Conservation (phyloP, 2,329 filamentous ascomycete species). For the Aspergillus flavus region DNA sequence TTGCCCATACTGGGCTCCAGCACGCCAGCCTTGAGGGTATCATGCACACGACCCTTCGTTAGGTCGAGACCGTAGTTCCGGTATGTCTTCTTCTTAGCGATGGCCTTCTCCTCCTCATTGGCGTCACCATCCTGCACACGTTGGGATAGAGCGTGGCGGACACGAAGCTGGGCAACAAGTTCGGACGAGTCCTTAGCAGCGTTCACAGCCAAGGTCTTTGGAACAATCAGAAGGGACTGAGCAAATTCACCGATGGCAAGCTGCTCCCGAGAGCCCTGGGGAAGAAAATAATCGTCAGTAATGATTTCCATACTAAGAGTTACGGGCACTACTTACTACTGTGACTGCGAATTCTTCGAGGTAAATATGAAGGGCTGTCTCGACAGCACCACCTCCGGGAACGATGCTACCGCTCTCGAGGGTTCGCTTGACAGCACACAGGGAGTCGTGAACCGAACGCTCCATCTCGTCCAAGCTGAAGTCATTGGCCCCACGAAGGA, state of each 20-base stretch:
- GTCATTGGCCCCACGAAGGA: slow-evolving; percentile 93
- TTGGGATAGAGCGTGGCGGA: slow-evolving; percentile 90
- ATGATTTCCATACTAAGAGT: not conserved
- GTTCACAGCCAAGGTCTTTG: slow-evolving; percentile 95
- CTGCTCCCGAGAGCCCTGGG: slow-evolving; percentile 86
- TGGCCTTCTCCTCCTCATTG: slow-evolving; percentile 79
- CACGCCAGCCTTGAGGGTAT: slow-evolving; percentile 92
- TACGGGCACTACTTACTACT: slow-evolving; percentile 61
- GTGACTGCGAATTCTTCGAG: slow-evolving; percentile 98
- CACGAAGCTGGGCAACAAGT: slow-evolving; percentile 91
- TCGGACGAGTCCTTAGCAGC: slow-evolving; percentile 95
- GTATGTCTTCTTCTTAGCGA: slow-evolving; percentile 94
- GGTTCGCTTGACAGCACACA: slow-evolving; percentile 95
- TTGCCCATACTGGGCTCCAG: slow-evolving; percentile 98
- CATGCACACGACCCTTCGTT: slow-evolving; percentile 83
- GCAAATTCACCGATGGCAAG: slow-evolving; percentile 97
- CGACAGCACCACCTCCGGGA: slow-evolving; percentile 91
- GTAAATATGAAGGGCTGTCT: slow-evolving; percentile 99
- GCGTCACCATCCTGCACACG: slow-evolving; percentile 81
- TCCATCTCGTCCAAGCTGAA: slow-evolving; percentile 99
- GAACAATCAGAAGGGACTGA: slow-evolving; percentile 88
- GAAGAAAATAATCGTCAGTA: slow-evolving; percentile 2
- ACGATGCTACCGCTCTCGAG: slow-evolving; percentile 96
- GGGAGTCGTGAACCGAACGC: slow-evolving; percentile 93
- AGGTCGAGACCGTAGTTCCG: slow-evolving; percentile 98